A percentile compares a stretch with the other conserved stretches of the same genome.
These are phyloP conservation scores for Pseudogymnoascus sp. DNA, from an alignment of 2,329 filamentous ascomycete species.

Conservation along the genomic window DNA sequence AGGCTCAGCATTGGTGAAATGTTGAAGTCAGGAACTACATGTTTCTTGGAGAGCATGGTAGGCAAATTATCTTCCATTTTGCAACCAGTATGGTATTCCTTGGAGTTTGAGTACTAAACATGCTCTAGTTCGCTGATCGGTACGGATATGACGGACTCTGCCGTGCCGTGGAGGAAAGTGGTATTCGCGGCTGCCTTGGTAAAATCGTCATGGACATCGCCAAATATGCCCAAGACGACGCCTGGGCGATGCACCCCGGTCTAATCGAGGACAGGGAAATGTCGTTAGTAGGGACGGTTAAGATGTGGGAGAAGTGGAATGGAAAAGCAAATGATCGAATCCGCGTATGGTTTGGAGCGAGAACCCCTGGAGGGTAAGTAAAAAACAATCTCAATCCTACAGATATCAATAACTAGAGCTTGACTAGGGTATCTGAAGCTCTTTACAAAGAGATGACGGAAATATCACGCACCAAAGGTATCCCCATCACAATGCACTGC, in stretches of 20 bases:
- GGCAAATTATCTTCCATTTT: slow-evolving; percentile 15
- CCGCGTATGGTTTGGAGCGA: slow-evolving; percentile 31
- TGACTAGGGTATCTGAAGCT: slow-evolving; percentile 25
- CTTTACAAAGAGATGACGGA: slow-evolving; percentile 30
- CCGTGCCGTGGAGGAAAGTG: slow-evolving; percentile 35
- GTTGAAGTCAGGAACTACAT: slow-evolving; percentile 41
- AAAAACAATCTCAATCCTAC: background rate
- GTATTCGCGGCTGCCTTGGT: slow-evolving; percentile 33
- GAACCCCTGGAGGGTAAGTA: slow-evolving; percentile 30
- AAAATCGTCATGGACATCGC: slow-evolving; percentile 35
- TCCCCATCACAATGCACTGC: slow-evolving; percentile 33
- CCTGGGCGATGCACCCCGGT: slow-evolving; percentile 36
- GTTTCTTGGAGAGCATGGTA: slow-evolving; percentile 45
- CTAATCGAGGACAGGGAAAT: slow-evolving; percentile 34
- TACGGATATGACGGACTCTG: slow-evolving; percentile 39
- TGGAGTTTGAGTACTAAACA: background rate
- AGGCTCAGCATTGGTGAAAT: slow-evolving; percentile 42
- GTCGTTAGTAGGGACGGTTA: slow-evolving; percentile 27
- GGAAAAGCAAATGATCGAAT: slow-evolving; percentile 28
- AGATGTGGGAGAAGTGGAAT: slow-evolving; percentile 31
- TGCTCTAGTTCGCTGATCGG: slow-evolving; percentile 35
- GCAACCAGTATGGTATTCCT: slow-evolving; percentile 8
- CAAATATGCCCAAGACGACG: slow-evolving; percentile 34
- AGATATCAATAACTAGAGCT: background rate
- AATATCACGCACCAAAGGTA: slow-evolving; percentile 25